Percentiles rank a stretch among this genome's conserved stretches.
phyloP scores from a whole-genome alignment of 345 rosid species.

The Turnera subulata region DNA sequence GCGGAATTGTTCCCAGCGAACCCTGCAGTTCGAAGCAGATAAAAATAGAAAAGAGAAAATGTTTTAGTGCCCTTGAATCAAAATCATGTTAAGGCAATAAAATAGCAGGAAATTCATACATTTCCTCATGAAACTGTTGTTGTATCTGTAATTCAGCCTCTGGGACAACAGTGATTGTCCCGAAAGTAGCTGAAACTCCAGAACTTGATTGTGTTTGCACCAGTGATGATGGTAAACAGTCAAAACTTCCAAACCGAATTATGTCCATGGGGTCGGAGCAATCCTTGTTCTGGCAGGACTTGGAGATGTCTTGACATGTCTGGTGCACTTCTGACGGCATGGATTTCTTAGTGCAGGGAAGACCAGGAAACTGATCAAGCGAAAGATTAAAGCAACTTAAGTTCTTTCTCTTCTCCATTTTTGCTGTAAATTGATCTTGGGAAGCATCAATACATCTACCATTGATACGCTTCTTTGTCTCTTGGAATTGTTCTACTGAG shows the following conservation, averaged over 20 bases:
- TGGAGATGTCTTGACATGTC: too few relatives aligned
- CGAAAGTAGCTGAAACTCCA: constrained; percentile 13
- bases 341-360: constrained; percentile 30
- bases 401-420: constrained; percentile 3
- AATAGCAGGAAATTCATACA: constrained; percentile 17
- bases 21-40: constrained; percentile 35
- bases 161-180: constrained; percentile 7
- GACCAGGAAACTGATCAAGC: constrained; percentile 42
- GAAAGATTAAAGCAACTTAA: constrained; percentile 19
- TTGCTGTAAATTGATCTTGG: background rate
- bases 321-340: constrained; percentile 12
- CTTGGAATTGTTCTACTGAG: constrained; percentile 16
- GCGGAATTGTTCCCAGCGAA: constrained; percentile 10
- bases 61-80: background rate
- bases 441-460: constrained; percentile 19
- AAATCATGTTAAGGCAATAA: background rate
- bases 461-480: constrained; percentile 14
- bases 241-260: constrained; percentile 25
- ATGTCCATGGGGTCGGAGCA: background rate
- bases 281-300: constrained; percentile 9
- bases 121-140: constrained; percentile 15
- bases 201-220: background rate
- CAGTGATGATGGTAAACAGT: constrained; percentile 7
- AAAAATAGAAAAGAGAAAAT: background rate
- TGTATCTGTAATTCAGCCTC: constrained; percentile 10